Evolutionary conservation across 495 filamentous ascomycete genomes (phyloP), one percentile per base, ranked within the genome.

Genomic region (Hypoxylon rickii): DNA sequence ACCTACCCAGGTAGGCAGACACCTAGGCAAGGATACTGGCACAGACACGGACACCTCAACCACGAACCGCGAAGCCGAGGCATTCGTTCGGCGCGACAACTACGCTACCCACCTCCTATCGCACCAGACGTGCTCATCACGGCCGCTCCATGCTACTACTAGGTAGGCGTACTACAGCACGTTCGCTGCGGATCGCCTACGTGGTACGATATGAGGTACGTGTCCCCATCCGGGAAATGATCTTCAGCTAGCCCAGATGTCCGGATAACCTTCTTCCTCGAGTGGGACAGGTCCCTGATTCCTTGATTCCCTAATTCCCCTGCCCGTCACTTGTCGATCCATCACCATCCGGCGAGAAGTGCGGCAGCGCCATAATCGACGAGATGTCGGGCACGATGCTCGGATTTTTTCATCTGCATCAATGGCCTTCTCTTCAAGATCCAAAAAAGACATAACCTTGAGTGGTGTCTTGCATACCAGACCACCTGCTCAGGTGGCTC

Each of bases 161-260:
- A n/a, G n/a, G n/a, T n/a, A n/a, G n/a, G n/a, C n/a, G n/a, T n/a
- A n/a, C n/a, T n/a, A n/a, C n/a, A n/a, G n/a, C n/a, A n/a, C n/a
- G n/a, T n/a, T n/a, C n/a, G n/a, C n/a, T n/a, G n/a, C n/a, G n/a
- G n/a, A 51, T 46, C 43, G 47, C 51, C 42, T 61, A 55, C 40
- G 58, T 62, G 58, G 52, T 62, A 62, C 58, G 52, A 57, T 57
- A 52, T 51, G 52, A 62, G 33, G 53, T 62, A 52, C 58, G 47
- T 42, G 43, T 21, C 15, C 49, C 39, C 36, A 10, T 38, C 21
- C 21, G 16, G 55, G 60, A 55, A 63, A 55, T 58, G 60, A 63
- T 63, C 55, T 46, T 38, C 60, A 36, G 10, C 36, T 45, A 58
- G 60, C 58, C 58, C 44, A 63, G 60, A 63, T 50, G 60, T 58